These are phyloP conservation scores for Chamaecrista fasciculata DNA, from an alignment of 306 rosid genomes.

Conservation along the genomic window DNA sequence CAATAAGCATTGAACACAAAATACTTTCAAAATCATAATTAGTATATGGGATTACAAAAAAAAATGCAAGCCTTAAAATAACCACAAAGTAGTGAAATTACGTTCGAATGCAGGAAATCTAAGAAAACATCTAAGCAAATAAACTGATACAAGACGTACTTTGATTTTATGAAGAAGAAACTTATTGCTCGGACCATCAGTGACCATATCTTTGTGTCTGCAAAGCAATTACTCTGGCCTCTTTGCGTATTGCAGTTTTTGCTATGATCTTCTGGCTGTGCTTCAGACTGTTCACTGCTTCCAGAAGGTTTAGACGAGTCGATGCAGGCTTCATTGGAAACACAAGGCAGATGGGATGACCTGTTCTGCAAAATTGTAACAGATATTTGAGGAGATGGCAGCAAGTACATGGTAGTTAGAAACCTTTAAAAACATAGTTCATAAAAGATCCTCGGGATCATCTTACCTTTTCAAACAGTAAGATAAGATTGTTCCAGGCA, in stretches of 20 bases:
- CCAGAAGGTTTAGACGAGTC: constrained; percentile 49
- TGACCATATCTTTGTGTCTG: constrained; percentile 58
- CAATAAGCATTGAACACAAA: background rate
- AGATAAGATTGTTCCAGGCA: constrained; percentile 74
- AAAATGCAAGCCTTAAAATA: constrained; percentile 11
- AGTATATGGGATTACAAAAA: background rate
- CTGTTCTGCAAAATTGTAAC: constrained; percentile 69
- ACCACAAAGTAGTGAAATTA: background rate
- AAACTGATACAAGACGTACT: constrained; percentile 49
- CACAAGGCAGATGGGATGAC: constrained; percentile 49
- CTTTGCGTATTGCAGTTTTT: constrained; percentile 30
- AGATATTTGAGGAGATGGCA: constrained; percentile 35
- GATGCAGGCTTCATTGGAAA: constrained; percentile 38
- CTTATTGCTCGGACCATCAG: constrained; percentile 65
- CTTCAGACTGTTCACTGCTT: constrained; percentile 32
- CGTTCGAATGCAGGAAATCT: background rate
- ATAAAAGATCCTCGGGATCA: constrained; percentile 7
- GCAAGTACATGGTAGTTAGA: constrained; percentile 18
- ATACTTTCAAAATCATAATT: background rate
- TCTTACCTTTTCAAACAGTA: constrained; percentile 84
- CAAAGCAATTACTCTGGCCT: constrained; percentile 28
- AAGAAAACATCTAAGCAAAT: background rate
- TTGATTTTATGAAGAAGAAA: constrained; percentile 71
- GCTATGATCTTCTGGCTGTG: constrained; percentile 29
- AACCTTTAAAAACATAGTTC: constrained; percentile 3